Evolutionary conservation across 805 yeast genomes (phyloP).

Genomic region (Metschnikowia proteae): DNA sequence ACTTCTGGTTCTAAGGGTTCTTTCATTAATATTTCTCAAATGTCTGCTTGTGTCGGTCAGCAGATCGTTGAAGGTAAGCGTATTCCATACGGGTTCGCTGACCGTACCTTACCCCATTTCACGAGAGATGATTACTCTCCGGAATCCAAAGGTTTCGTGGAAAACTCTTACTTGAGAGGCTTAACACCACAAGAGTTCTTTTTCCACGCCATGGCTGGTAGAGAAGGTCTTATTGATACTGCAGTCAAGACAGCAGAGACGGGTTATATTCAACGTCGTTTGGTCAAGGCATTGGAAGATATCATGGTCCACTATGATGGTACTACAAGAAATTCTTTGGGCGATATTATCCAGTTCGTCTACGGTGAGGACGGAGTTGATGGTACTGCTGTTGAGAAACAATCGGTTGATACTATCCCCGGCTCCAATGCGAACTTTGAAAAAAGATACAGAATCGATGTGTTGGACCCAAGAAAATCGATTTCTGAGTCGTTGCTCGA

Average conservation of each 20-base stretch:
- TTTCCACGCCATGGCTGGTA: slow-evolving; percentile 98
- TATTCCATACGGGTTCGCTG: slow-evolving; percentile 95
- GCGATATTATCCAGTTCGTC: slow-evolving; percentile 91
- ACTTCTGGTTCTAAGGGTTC: slow-evolving; percentile 99
- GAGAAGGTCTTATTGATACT: slow-evolving; percentile 99
- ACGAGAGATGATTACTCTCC: slow-evolving; percentile 98
- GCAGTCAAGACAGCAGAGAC: slow-evolving; percentile 99
- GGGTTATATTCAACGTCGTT: slow-evolving; percentile 97
- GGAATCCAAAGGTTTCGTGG: slow-evolving; percentile 95
- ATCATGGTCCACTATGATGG: slow-evolving; percentile 98
- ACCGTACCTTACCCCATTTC: slow-evolving; percentile 95
- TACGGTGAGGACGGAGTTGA: slow-evolving; percentile 99
- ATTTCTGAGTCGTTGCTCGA: slow-evolving; percentile 75
- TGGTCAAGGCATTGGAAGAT: slow-evolving; percentile 94
- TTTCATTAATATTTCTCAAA: slow-evolving; percentile 95
- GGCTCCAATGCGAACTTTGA: slow-evolving; percentile 86
- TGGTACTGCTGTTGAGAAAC: slow-evolving; percentile 97
- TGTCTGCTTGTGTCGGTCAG: slow-evolving; percentile 99
- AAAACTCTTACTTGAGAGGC: slow-evolving; percentile 93
- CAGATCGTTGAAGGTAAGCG: slow-evolving; percentile 99
- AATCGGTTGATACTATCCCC: slow-evolving; percentile 90
- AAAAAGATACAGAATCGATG: slow-evolving; percentile 78
- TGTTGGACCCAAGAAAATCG: slow-evolving; percentile 61
- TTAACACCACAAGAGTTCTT: slow-evolving; percentile 93
- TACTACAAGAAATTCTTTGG: slow-evolving; percentile 95